These are phyloP conservation scores for Dryas drummondii DNA, from an alignment of 306 rosid species.

Conservation along the genomic window DNA sequence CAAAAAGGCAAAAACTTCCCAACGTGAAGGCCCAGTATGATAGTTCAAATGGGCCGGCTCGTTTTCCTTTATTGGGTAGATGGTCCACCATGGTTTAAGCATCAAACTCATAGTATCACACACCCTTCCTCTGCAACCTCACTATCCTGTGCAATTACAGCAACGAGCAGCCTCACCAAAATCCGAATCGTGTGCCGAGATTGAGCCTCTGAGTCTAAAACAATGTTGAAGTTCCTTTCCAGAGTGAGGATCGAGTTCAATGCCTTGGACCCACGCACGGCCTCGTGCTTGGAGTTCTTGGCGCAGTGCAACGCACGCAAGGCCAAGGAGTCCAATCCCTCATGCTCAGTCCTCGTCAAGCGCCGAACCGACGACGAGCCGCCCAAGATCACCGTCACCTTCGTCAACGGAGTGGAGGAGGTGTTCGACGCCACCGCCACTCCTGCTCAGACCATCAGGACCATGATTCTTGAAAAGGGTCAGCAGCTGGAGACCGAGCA, in stretches of 20 bases:
- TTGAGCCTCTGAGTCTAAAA: not conserved
- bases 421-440: slow-evolving; percentile 75
- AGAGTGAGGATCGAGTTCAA: slow-evolving; percentile 83
- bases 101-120: no score
- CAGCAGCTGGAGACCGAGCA: slow-evolving; percentile 69
- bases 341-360: slow-evolving; percentile 74
- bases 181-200: not conserved
- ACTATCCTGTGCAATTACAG: no score
- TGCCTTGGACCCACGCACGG: slow-evolving; percentile 83
- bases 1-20: no score
- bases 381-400: slow-evolving; percentile 84
- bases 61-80: no score
- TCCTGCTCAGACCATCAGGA: slow-evolving; percentile 68
- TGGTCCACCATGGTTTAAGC: no score
- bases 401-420: slow-evolving; percentile 76
- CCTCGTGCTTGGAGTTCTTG: slow-evolving; percentile 89
- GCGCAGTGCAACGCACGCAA: slow-evolving; percentile 91
- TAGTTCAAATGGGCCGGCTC: no score
- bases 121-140: no score
- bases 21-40: no score
- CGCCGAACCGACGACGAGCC: slow-evolving; percentile 75
- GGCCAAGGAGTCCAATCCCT: slow-evolving; percentile 86
- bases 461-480: slow-evolving; percentile 79
- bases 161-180: not conserved
- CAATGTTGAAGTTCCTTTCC: slow-evolving; percentile 80